A percentile compares a stretch with the other conserved stretches of the same genome.
These are phyloP conservation scores for Ceratocystis variospora DNA, from an alignment of 2,329 filamentous ascomycete genomes.

Conservation along the genomic window DNA sequence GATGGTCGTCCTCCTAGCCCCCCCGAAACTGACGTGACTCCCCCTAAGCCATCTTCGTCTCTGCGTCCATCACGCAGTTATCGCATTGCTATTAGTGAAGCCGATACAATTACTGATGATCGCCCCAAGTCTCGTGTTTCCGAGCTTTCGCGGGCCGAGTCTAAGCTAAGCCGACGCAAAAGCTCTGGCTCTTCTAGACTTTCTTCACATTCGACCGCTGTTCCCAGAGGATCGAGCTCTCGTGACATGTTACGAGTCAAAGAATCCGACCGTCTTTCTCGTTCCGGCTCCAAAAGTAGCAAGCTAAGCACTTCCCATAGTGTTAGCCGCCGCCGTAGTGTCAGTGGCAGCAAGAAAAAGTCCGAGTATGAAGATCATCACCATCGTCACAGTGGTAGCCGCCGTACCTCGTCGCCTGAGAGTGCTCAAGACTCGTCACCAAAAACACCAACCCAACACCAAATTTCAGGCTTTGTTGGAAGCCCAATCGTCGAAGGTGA, in stretches of 20 bases:
- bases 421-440: slow-evolving; percentile 43
- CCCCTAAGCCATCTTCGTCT: slow-evolving; percentile 19
- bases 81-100: slow-evolving; percentile 13
- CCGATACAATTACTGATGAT: slow-evolving; percentile 20
- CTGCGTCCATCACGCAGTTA: slow-evolving; percentile 14
- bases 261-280: slow-evolving; percentile 19
- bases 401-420: slow-evolving; percentile 30
- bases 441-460: slow-evolving; percentile 43
- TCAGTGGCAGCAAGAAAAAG: slow-evolving; percentile 26
- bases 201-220: slow-evolving; percentile 45
- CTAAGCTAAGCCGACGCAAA: slow-evolving; percentile 28
- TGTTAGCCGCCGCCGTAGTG: slow-evolving; percentile 14
- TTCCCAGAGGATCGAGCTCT: slow-evolving; percentile 22
- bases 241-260: slow-evolving; percentile 21
- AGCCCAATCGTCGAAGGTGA: slow-evolving; percentile 17
- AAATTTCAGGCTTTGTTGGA: slow-evolving; percentile 28
- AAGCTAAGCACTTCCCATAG: slow-evolving; percentile 20
- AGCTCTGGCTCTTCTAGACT: slow-evolving; percentile 38
- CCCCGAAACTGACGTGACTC: slow-evolving; percentile 48
- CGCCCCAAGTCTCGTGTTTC: slow-evolving; percentile 35
- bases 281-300: slow-evolving; percentile 24
- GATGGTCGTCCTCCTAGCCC: slow-evolving; percentile 45
- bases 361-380: slow-evolving; percentile 34
- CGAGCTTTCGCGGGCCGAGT: slow-evolving; percentile 31
- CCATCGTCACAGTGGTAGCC: slow-evolving; percentile 27